Conservation (phyloP, 441 rosid genomes). For the Eutrema salsugineum region DNA sequence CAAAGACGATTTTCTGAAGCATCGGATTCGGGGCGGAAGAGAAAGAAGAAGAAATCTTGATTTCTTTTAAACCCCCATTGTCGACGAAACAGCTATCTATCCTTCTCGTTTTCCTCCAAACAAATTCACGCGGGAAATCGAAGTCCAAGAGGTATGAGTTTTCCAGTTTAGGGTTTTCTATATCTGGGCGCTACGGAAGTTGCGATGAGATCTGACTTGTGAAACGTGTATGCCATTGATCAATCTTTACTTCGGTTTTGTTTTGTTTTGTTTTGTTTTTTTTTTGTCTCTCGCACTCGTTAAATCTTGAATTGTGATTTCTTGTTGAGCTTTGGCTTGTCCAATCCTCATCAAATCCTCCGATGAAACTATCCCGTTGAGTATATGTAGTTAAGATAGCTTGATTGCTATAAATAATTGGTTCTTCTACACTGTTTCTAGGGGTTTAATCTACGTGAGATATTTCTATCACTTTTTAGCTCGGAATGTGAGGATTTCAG, state of each 20-base stretch:
- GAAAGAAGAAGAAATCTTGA: not conserved
- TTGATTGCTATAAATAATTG: too few relatives aligned
- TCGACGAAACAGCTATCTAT: not conserved
- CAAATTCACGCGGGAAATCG: conserved; percentile 7
- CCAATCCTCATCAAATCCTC: not conserved
- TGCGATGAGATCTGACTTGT: conserved; percentile 1
- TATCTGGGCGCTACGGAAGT: not conserved
- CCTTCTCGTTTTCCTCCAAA: not conserved
- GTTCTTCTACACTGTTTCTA: too few relatives aligned
- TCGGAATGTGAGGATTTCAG: too few relatives aligned
- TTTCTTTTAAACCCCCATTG: not conserved
- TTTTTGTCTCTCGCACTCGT: not conserved
- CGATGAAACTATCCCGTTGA: too few relatives aligned
- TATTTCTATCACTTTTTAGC: too few relatives aligned
- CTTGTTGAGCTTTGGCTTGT: not conserved
- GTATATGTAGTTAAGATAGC: too few relatives aligned
- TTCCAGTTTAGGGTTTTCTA: not conserved
- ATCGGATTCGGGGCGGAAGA: too few relatives aligned
- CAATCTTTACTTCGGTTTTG: not conserved
- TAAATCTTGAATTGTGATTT: not conserved
- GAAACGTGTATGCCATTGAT: not conserved
- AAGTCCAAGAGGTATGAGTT: not conserved
- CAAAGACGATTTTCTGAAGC: not conserved
- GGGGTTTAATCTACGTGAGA: too few relatives aligned
- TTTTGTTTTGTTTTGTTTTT: not conserved